Evolutionary conservation across 169 alveolate genomes (phyloP).

Genomic region (Plasmodium billcollinsi): DNA sequence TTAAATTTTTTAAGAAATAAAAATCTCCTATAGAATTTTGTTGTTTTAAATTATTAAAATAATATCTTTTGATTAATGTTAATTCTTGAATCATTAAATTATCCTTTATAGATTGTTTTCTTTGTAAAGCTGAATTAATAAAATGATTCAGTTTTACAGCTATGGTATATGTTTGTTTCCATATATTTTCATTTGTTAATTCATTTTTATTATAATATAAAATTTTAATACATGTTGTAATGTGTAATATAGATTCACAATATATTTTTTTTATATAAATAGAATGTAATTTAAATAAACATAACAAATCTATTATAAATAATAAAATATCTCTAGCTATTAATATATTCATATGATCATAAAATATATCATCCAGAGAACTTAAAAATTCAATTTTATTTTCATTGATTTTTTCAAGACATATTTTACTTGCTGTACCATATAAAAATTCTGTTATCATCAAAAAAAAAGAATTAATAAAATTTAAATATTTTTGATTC

Average conservation of each 20-base stretch:
- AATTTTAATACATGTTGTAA: slow-evolving; percentile 30
- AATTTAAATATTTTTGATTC: slow-evolving; percentile 38
- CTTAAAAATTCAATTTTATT: slow-evolving; percentile 36
- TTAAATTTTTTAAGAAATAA: slow-evolving; percentile 50
- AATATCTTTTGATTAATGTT: slow-evolving; percentile 54
- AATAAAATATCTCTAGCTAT: slow-evolving; percentile 63
- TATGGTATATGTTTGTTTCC: slow-evolving; percentile 58
- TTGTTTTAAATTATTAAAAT: slow-evolving; percentile 53
- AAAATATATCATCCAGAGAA: slow-evolving; percentile 34
- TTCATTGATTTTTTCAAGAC: slow-evolving; percentile 45
- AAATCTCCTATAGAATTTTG: slow-evolving; percentile 67
- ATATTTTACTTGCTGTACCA: slow-evolving; percentile 28
- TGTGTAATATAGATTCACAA: slow-evolving; percentile 34
- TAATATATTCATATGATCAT: slow-evolving; percentile 60
- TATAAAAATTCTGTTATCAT: slow-evolving; percentile 71
- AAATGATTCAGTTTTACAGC: slow-evolving; percentile 67
- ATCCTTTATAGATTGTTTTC: slow-evolving; percentile 53
- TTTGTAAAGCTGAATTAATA: slow-evolving; percentile 46
- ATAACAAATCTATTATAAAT: slow-evolving; percentile 67
- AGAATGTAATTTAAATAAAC: slow-evolving; percentile 64
- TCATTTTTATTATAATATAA: slow-evolving; percentile 24
- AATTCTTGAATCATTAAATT: slow-evolving; percentile 62
- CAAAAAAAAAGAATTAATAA: slow-evolving; percentile 67
- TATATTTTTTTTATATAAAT: slow-evolving; percentile 68
- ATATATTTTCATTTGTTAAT: slow-evolving; percentile 36